Conservation (phyloP, 2,329 filamentous ascomycete species). For the Fusarium coicis region DNA sequence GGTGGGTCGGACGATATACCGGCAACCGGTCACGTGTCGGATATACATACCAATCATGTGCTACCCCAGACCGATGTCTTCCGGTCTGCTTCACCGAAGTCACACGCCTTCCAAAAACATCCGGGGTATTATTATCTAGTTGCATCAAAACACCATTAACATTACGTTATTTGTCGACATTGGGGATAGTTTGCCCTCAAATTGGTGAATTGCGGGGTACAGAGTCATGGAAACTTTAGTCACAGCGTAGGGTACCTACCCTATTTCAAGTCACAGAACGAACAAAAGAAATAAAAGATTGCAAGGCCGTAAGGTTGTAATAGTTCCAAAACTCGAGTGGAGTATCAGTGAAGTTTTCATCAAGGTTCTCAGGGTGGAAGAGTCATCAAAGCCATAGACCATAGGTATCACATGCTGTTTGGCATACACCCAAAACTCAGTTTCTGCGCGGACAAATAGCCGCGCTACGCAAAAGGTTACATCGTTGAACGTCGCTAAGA, state of each 20-base stretch:
- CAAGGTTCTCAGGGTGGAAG: neutral
- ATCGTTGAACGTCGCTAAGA: neutral
- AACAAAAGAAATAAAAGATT: neutral
- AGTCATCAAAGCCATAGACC: neutral
- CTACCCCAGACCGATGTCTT: constrained; percentile 24
- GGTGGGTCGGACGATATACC: constrained; percentile 23
- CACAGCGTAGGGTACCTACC: constrained; percentile 4
- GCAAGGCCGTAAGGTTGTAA: neutral
- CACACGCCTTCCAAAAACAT: constrained; percentile 32
- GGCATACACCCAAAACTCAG: accelerated
- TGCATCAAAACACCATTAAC: constrained; percentile 13
- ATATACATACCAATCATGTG: neutral
- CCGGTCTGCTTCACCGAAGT: constrained; percentile 16
- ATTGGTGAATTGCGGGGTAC: neutral
- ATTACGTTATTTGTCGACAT: constrained; percentile 13
- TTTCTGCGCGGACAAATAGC: no score
- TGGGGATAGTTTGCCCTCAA: neutral
- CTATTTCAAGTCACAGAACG: neutral
- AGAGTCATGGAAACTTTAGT: constrained; percentile 15
- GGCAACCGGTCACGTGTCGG: constrained; percentile 33
- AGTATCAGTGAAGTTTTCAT: neutral
- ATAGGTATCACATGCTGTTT: neutral
- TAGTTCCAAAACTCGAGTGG: neutral
- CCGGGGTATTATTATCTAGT: constrained; percentile 15
- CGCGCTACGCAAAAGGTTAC: neutral